phyloP scores from a whole-genome alignment of 768 basidiomycete species.

The Macrocybe gigantea region DNA sequence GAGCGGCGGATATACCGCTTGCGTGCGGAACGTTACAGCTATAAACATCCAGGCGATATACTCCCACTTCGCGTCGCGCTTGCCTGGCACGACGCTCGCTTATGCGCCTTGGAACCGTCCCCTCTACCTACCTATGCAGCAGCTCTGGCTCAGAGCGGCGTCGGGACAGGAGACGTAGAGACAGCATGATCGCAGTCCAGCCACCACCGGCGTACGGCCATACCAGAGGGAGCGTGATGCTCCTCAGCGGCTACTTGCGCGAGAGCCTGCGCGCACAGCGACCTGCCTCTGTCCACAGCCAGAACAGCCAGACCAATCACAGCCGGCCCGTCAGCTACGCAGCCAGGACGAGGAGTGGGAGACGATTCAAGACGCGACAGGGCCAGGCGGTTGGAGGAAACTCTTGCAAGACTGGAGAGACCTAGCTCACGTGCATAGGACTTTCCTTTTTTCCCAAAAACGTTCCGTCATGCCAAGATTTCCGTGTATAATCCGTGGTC shows the following conservation, averaged over 20 bases:
- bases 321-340: constrained; percentile 47
- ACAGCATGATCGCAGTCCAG: constrained; percentile 56
- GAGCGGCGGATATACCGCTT: constrained; percentile 60
- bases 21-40: constrained; percentile 60
- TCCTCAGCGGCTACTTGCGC: constrained; percentile 48
- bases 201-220: constrained; percentile 79
- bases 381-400: constrained; percentile 49
- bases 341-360: constrained; percentile 56
- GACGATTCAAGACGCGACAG: constrained; percentile 44
- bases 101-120: constrained; percentile 70
- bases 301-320: constrained; percentile 23
- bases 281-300: constrained; percentile 30
- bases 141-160: constrained; percentile 60
- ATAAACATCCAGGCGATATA: constrained; percentile 54
- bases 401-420: constrained; percentile 41
- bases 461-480: no score
- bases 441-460: background rate
- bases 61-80: constrained; percentile 24
- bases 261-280: constrained; percentile 44
- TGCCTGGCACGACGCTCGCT: constrained; percentile 21
- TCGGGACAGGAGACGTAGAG: constrained; percentile 75
- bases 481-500: no score
- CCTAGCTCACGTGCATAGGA: constrained; percentile 11
- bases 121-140: constrained; percentile 69
- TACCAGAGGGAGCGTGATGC: constrained; percentile 61